A percentile compares a stretch with the other conserved stretches of the same genome.
Conservation (phyloP, 208 protist species). For the Leishmania braziliensis region DNA sequence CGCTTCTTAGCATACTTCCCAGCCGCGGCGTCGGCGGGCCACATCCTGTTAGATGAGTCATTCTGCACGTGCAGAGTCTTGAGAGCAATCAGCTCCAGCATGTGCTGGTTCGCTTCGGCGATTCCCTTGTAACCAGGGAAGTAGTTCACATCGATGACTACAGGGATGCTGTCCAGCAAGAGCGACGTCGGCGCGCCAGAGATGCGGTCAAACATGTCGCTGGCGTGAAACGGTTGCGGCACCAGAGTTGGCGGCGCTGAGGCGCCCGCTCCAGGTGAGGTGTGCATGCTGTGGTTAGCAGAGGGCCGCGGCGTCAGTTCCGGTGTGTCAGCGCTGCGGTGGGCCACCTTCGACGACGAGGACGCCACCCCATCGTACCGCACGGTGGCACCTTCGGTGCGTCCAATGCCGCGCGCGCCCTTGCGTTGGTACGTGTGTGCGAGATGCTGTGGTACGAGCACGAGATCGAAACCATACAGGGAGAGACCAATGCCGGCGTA, state of each 20-base stretch:
- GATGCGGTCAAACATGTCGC: slow-evolving; percentile 62
- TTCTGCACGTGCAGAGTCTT: not conserved
- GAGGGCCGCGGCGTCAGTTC: not conserved
- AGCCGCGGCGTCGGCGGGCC: not conserved
- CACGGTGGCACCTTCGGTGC: slow-evolving; percentile 20
- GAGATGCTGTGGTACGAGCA: slow-evolving; percentile 58
- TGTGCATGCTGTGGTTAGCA: not conserved
- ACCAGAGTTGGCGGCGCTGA: not conserved
- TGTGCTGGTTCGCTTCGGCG: slow-evolving; percentile 37
- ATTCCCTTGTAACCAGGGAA: slow-evolving; percentile 83
- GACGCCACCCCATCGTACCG: slow-evolving; percentile 15
- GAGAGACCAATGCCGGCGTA: slow-evolving; percentile 46
- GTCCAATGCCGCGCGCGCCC: slow-evolving; percentile 36
- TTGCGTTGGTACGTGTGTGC: slow-evolving; percentile 34
- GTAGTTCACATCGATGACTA: slow-evolving; percentile 89
- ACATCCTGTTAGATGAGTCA: not conserved
- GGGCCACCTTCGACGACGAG: not conserved
- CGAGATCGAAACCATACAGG: slow-evolving; percentile 85
- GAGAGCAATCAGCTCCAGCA: slow-evolving; percentile 50
- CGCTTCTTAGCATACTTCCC: slow-evolving; percentile 12
- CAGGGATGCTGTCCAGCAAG: slow-evolving; percentile 52
- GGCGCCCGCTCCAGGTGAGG: not conserved
- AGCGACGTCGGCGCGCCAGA: slow-evolving; percentile 60
- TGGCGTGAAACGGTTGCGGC: slow-evolving; percentile 20
- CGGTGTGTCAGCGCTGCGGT: not conserved